These are phyloP conservation scores for Gentiana macrophylla DNA, from an alignment of 257 asterid genomes.

Conservation along the genomic window DNA sequence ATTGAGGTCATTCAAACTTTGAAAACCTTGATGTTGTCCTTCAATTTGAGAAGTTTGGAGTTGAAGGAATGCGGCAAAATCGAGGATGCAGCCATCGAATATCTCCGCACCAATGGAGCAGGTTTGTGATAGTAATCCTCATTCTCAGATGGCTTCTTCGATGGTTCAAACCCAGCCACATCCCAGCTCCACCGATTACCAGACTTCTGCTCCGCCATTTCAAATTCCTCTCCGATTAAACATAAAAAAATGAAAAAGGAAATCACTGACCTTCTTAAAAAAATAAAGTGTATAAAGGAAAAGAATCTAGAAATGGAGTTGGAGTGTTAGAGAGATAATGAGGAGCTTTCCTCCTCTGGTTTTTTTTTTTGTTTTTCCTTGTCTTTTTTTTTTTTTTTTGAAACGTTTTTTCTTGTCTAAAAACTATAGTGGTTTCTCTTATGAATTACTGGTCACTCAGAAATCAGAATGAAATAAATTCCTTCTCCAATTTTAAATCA, in stretches of 20 bases:
- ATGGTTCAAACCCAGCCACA: slow-evolving; percentile 86
- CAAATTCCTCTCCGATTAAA: neutral
- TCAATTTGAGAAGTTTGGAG: slow-evolving; percentile 49
- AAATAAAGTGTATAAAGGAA: slow-evolving; percentile 1
- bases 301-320: slow-evolving; percentile 5
- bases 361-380: neutral
- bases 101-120: slow-evolving; percentile 40
- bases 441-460: slow-evolving; percentile 14
- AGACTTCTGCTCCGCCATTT: slow-evolving; percentile 66
- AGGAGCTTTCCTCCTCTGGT: neutral
- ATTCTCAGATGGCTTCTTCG: slow-evolving; percentile 50
- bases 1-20: neutral
- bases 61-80: slow-evolving; percentile 44
- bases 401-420: no score
- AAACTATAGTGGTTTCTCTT: slow-evolving; percentile 1
- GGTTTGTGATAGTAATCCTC: slow-evolving; percentile 40
- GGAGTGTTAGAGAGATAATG: slow-evolving; percentile 7
- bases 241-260: neutral
- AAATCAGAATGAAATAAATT: slow-evolving; percentile 8
- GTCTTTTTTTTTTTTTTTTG: no score
- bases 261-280: neutral
- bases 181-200: slow-evolving; percentile 97
- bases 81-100: slow-evolving; percentile 60
- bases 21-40: slow-evolving; percentile 69
- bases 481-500: slow-evolving; percentile 10